Base-by-base conservation (phyloP, 2,329 filamentous ascomycete species). In the Colletotrichum euphorbiae region DNA sequence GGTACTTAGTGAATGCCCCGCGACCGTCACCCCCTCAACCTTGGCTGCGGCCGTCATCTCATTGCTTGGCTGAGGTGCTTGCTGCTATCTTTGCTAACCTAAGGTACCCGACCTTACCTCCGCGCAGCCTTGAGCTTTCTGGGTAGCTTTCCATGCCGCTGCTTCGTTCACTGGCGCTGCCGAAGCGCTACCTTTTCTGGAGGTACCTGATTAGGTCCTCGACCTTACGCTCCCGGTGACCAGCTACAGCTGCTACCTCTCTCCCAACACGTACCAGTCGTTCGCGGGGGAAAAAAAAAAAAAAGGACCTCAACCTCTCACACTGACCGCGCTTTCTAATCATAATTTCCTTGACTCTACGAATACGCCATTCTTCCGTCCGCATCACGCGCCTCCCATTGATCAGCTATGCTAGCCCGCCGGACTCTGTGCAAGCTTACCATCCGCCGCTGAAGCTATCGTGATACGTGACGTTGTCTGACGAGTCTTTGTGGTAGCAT, bases 401-500 rank as follows among this genome's bases (percentile, higher is more conserved):
- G 58, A 19, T 5, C 21, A 55, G 21, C 50, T 38, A 48, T 50
- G 24, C 63, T 43, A 50, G 36, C 40, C 50, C 42, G 48, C n/a
- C 28, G 31, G 13, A 55, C 21, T 36, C 40, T 33, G 40, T 54
- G 28, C 31, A 65, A 64, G 46, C 55, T 66, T 40, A 48, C 42
- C 54, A 28, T 45, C 48, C 51, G 55, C 48, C 17, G 54, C 65
- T 64, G 61, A 66, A 59, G 61, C 36, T 58, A 69, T 69, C 66
- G 66, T 69, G 61, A 69, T 60, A 62, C 61, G 66, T 69, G 62
- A 69, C 66, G 66, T 69, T 31, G 54, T 48, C 66, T 60, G 62
- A 24, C 55, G 66, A 66, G 46, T 51, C 43, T 52, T 69, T 48
- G 64, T 57, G 46, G 51, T 67, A 43, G 48, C 43, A 69, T 60